These are phyloP conservation scores for Picocystis salinarum DNA, from an alignment of 139 green algal species.

Conservation along the genomic window DNA sequence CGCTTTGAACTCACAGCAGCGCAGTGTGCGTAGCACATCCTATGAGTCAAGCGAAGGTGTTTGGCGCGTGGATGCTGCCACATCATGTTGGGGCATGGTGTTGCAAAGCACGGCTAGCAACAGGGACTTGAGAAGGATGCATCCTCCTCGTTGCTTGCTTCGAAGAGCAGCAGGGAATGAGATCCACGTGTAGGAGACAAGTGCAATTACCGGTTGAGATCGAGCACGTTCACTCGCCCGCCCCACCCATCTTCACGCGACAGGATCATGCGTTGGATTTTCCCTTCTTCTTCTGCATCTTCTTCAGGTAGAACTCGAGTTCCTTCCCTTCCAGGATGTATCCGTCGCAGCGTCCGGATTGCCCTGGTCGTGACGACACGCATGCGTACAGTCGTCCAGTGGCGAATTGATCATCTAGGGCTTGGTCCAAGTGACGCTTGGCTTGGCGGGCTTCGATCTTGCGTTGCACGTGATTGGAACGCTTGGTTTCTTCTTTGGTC, in stretches of 20 bases:
- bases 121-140: neutral
- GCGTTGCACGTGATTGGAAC: slow-evolving; percentile 57
- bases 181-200: neutral
- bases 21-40: too few relatives aligned
- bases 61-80: too few relatives aligned
- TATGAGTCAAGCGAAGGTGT: too few relatives aligned
- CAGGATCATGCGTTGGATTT: slow-evolving; percentile 12
- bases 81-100: neutral
- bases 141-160: neutral
- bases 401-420: slow-evolving; percentile 80
- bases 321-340: slow-evolving; percentile 86
- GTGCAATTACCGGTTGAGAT: neutral
- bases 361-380: slow-evolving; percentile 48
- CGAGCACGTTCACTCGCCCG: neutral
- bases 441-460: slow-evolving; percentile 62
- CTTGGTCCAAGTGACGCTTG: slow-evolving; percentile 36
- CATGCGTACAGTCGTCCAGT: slow-evolving; percentile 67
- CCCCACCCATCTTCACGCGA: neutral
- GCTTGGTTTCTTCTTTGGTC: slow-evolving; percentile 25
- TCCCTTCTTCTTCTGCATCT: slow-evolving; percentile 80
- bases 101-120: neutral
- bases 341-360: slow-evolving; percentile 66
- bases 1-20: too few relatives aligned
- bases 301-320: slow-evolving; percentile 80
- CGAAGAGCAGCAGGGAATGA: neutral